phyloP scores from a whole-genome alignment of 169 alveolate species.

The Eimeria zaria region DNA sequence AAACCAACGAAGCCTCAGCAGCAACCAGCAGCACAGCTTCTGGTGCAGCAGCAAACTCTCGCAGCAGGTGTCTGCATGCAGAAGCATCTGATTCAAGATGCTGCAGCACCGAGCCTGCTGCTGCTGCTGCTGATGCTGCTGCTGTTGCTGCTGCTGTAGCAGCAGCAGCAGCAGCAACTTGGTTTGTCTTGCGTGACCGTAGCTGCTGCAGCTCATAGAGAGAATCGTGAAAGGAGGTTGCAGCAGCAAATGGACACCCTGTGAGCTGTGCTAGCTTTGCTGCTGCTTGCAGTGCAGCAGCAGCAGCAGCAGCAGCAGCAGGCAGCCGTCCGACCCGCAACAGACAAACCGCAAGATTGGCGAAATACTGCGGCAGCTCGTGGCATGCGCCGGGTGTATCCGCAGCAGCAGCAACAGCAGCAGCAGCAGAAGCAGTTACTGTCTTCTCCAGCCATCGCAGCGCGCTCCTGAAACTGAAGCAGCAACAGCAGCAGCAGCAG shows the following conservation, averaged over 20 bases:
- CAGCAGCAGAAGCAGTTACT: conserved; percentile 13
- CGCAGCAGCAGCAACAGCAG: conserved; percentile 10
- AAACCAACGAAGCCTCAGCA: not conserved
- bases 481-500: conserved; percentile 44
- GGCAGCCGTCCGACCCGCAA: not conserved
- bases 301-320: conserved; percentile 41
- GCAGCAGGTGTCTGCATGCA: conserved; percentile 3
- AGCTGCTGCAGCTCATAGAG: conserved; percentile 42
- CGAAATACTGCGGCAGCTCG: conserved; percentile 2
- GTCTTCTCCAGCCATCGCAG: conserved; percentile 12
- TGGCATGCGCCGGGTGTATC: conserved; percentile 3
- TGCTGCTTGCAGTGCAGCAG: conserved; percentile 22
- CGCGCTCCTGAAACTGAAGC: conserved; percentile 8
- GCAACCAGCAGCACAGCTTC: conserved; percentile 27
- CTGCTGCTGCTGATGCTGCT: not conserved
- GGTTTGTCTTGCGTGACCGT: not conserved
- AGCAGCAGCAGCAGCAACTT: not conserved
- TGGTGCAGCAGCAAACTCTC: conserved; percentile 9
- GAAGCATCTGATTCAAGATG: not conserved
- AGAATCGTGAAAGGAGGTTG: not conserved
- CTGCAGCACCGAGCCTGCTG: not conserved
- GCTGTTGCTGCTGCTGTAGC: conserved; percentile 9
- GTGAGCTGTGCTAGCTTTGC: conserved; percentile 38
- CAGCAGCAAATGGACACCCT: not conserved
- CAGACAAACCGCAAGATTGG: conserved; percentile 4